Conservation (phyloP, 176 grass and related monocot species). For the Bromus sterilis region DNA sequence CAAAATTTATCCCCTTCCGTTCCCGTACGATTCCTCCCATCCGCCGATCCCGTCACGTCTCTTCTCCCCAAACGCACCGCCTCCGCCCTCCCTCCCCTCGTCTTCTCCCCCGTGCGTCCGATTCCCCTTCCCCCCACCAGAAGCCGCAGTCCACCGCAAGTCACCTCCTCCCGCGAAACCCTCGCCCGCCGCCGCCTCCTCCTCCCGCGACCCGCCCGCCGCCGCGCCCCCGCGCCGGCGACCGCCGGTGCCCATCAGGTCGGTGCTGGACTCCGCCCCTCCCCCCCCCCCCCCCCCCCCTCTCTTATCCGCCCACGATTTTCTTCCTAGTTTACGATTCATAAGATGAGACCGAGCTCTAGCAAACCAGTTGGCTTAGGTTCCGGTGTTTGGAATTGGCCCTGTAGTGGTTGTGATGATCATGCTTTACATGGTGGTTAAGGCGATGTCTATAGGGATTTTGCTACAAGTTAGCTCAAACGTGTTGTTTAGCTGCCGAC, state of each 20-base stretch:
- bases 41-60: slow-evolving; percentile 50
- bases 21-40: slow-evolving; percentile 21
- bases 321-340: not conserved
- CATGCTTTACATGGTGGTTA: not conserved
- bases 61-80: slow-evolving; percentile 29
- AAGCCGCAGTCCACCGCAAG: slow-evolving; percentile 40
- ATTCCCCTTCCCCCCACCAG: slow-evolving; percentile 24
- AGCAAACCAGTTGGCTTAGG: not conserved
- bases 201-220: not conserved
- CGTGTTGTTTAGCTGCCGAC: not conserved
- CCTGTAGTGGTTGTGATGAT: not conserved
- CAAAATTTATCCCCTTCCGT: slow-evolving; percentile 17
- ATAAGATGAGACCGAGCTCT: not conserved
- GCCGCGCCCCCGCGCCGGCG: slow-evolving; percentile 7
- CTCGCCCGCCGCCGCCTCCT: not conserved
- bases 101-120: not conserved
- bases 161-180: slow-evolving; percentile 10
- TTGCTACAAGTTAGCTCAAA: slow-evolving; percentile 20
- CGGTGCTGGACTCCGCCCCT: not conserved
- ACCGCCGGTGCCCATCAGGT: slow-evolving; percentile 37
- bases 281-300: not conserved
- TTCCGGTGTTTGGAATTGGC: not conserved
- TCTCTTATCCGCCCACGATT: not conserved
- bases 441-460: not conserved
- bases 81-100: not conserved